These are phyloP conservation scores for Cornus florida DNA, from an alignment of 148 eudicot species.

Conservation along the genomic window DNA sequence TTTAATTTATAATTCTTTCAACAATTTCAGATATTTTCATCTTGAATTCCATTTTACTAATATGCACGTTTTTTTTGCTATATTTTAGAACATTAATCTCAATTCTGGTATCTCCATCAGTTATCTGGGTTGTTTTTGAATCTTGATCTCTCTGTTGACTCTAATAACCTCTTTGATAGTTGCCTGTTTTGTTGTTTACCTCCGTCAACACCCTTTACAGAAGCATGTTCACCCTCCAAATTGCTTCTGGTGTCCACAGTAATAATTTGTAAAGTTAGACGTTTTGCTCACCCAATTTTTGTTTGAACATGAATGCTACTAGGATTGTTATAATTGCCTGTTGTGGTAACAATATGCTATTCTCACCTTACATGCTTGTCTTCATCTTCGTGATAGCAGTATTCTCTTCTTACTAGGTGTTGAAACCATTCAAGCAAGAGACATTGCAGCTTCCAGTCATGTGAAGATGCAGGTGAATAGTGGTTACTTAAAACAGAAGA, in stretches of 20 bases:
- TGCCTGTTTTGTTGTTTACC: too few relatives aligned
- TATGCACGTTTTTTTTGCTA: neutral
- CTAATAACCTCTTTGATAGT: too few relatives aligned
- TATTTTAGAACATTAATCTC: neutral
- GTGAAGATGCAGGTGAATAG: constrained; percentile 43
- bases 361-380: neutral
- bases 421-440: constrained; percentile 52
- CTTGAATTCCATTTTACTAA: neutral
- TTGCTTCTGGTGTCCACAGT: neutral
- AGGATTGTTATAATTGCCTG: neutral
- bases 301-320: neutral
- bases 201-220: too few relatives aligned
- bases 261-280: neutral
- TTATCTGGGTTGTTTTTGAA: neutral
- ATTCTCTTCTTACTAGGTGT: constrained; percentile 33
- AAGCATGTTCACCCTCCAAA: neutral
- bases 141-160: neutral
- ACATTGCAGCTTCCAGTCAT: constrained; percentile 49
- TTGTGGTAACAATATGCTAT: neutral
- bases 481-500: constrained; percentile 37
- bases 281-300: neutral
- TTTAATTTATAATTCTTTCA: too few relatives aligned
- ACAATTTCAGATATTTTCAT: neutral
- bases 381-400: neutral
- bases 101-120: neutral